Base-by-base conservation (phyloP, 192 early-diverging fungal genomes). In the Chytriomyces hyalinus region DNA sequence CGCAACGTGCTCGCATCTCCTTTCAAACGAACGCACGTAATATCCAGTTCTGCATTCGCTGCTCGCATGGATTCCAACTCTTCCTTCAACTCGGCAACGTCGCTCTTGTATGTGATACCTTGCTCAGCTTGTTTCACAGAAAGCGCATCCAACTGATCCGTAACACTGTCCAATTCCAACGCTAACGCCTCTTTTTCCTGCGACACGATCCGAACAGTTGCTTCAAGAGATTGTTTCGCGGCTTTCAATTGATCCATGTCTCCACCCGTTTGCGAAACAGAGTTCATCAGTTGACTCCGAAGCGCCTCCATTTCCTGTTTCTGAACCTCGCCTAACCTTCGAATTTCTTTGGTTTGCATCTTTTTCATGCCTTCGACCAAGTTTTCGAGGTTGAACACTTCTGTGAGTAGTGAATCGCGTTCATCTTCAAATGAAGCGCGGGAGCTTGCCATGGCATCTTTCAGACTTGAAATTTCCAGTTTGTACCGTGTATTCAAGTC, bases 321-420 rank as follows among this genome's bases (percentile, higher is more conserved):
- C 5, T 73, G 60, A 22, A 62, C 43, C 46, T 62, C 51, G 6
- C 11, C 17, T 7, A 62, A 7, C 10, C n/a, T 2, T 24, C 62
- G 60, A 4, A 73, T 7, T 28, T 61, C 71, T 45, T 73, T 73
- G 6, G 59, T 26, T 10, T 44, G 24, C 57, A 49, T 28, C 46
- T 62, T 73, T 28, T 26, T 73, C 20, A 20, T 22, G 13, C 3
- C 60, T n/a, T 73, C 71, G 15, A 73, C n/a, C n/a, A 28, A 8
- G 8, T 8, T n/a, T 62, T 73, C 71, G 6, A 28, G 46, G 26
- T 73, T 73, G n/a, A 73, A 60, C 3, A 73, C 11, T 9, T 73
- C 61, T 3, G 53, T 63, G 3, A 73, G 43, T 28, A 62, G n/a
- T 9, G 71, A 60, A 48, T 73, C 71, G 13, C 46, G 22, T 62